Conservation (phyloP, 805 yeast genomes). For the Hanseniaspora taiwanica region DNA sequence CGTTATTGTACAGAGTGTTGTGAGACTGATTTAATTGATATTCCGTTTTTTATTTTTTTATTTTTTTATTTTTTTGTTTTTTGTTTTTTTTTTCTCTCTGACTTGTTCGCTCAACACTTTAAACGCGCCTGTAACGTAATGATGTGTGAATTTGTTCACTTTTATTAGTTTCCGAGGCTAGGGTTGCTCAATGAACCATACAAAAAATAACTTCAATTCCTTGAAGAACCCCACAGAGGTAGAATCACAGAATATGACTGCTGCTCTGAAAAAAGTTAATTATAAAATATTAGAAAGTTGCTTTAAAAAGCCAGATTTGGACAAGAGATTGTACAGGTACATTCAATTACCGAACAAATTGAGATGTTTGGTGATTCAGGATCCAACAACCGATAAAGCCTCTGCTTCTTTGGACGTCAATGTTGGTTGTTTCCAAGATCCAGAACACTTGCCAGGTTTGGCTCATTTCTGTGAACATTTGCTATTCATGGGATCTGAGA, state of each 20-base stretch:
- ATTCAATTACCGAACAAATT: slow-evolving; percentile 46
- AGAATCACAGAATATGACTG: background rate
- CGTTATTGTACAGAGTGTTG: too few relatives aligned
- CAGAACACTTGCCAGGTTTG: slow-evolving; percentile 48
- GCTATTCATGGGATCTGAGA: slow-evolving; percentile 67
- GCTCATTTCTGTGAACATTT: slow-evolving; percentile 72
- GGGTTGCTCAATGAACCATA: too few relatives aligned
- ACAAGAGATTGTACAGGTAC: slow-evolving; percentile 64
- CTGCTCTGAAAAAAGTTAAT: background rate
- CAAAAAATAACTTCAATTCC: too few relatives aligned
- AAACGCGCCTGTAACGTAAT: too few relatives aligned
- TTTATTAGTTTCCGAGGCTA: too few relatives aligned
- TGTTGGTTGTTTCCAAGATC: slow-evolving; percentile 66
- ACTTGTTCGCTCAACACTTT: too few relatives aligned
- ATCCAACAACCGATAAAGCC: slow-evolving; percentile 56
- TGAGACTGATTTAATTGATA: too few relatives aligned
- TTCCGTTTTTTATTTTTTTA: too few relatives aligned
- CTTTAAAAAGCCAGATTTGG: slow-evolving; percentile 35
- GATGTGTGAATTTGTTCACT: too few relatives aligned
- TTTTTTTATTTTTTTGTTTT: too few relatives aligned
- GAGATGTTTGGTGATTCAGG: slow-evolving; percentile 51
- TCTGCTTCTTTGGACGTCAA: slow-evolving; percentile 73
- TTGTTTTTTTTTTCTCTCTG: too few relatives aligned
- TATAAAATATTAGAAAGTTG: slow-evolving; percentile 11
- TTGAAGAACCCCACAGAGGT: too few relatives aligned